phyloP scores from a whole-genome alignment of 345 rosid species.

The Angophora floribunda region DNA sequence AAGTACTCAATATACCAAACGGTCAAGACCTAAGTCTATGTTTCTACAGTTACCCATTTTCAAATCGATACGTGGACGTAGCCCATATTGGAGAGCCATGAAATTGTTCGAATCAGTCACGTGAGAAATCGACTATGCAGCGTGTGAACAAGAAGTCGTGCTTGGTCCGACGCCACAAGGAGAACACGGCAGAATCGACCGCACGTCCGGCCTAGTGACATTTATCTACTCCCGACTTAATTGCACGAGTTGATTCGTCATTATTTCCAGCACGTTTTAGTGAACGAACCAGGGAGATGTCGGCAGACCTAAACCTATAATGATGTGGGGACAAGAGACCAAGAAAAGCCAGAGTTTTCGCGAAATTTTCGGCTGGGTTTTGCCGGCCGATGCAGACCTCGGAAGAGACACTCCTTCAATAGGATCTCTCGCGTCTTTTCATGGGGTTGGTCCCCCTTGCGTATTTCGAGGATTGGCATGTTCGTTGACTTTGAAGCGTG shows the following conservation, averaged over 20 bases:
- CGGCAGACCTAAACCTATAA: background rate
- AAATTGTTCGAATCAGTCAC: background rate
- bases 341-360: background rate
- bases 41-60: background rate
- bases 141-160: background rate
- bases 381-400: background rate
- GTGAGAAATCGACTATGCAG: background rate
- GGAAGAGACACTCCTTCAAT: background rate
- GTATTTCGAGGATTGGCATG: background rate
- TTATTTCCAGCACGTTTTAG: background rate
- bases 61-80: background rate
- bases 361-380: background rate
- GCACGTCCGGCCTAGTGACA: background rate
- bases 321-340: background rate
- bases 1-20: too few relatives aligned
- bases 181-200: background rate
- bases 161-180: background rate
- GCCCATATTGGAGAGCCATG: background rate
- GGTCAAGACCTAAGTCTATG: background rate
- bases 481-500: background rate
- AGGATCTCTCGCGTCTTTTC: background rate
- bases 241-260: background rate
- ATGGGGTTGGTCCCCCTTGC: background rate
- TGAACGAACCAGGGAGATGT: background rate
- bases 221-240: background rate